Base-by-base conservation (phyloP, 2,329 filamentous ascomycete species). In the Neonectria ditissima region DNA sequence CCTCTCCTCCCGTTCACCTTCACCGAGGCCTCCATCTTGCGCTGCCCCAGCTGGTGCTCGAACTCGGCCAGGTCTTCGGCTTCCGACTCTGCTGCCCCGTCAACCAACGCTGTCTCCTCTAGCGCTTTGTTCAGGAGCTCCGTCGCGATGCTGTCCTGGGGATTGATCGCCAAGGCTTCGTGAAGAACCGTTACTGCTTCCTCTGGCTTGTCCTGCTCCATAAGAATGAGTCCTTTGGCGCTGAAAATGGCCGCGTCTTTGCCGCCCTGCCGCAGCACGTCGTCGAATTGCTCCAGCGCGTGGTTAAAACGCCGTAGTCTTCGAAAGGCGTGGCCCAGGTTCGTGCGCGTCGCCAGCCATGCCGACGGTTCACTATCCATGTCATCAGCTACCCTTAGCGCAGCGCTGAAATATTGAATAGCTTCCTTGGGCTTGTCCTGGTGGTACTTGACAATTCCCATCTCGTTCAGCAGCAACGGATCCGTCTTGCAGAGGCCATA, bases 381-480 rank as follows among this genome's bases (percentile, higher is more conserved):
- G 39, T 95, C 90, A 4, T 89, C 86, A 2, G 94, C 92, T 56
- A 97, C 88, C 51, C 86, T 82, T 18, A 99, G 86, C 0, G 96
- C 92, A 65, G 90, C 87, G 8, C 85, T 85, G 77, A 99, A 98
- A 66, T 94, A 87, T 30, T 88, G 85, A 10, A 92, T 88, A 0
- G 96, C 93, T 24, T 92, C 89, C 63, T 89, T 85, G 7, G 93
- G 87, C 54, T 92, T 87, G 70, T 92, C 90, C 76, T 97, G 93
- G 76, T 98, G 94, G 75, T 97, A 99, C 69, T 93, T 91, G n/a
- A 97, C 94, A 4, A 98, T 90, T 4, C 95, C 97, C 81, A 98
- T 91, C 80, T 99, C 96, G 76, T 99, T 99, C 59, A 99, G 84
- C 4, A 99, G 87, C 6, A 98, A 81, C 0, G 96, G 96, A 72